These are phyloP conservation scores for Magnusiomyces clavatus DNA, from an alignment of 1,139 yeast genomes.

Conservation along the genomic window DNA sequence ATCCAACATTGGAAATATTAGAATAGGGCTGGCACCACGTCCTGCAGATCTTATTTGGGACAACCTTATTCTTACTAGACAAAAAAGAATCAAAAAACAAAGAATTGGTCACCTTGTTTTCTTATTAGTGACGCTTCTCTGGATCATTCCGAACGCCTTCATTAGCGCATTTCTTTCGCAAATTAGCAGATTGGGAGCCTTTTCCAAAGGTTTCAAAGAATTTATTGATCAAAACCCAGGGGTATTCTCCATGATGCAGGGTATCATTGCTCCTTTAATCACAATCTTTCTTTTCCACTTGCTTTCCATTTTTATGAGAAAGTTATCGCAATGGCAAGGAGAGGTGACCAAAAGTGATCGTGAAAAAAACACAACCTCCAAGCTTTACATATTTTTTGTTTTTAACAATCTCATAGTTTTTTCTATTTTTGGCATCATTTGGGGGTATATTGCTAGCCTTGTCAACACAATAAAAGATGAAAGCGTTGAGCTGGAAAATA, in stretches of 20 bases:
- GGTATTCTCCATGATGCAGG: slow-evolving; percentile 34
- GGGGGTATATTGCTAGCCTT: slow-evolving; percentile 32
- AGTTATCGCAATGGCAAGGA: slow-evolving; percentile 35
- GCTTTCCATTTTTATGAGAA: slow-evolving; percentile 33
- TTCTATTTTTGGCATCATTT: slow-evolving; percentile 34
- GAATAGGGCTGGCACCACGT: slow-evolving; percentile 28
- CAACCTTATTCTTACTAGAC: slow-evolving; percentile 27
- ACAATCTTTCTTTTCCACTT: slow-evolving; percentile 31
- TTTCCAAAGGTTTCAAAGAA: slow-evolving; percentile 31
- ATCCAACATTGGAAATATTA: slow-evolving; percentile 7
- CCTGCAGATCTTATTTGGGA: slow-evolving; percentile 36
- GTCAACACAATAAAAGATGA: slow-evolving; percentile 23
- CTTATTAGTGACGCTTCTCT: slow-evolving; percentile 26
- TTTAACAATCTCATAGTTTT: slow-evolving; percentile 34
- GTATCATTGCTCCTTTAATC: slow-evolving; percentile 34
- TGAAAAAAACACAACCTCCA: slow-evolving; percentile 34
- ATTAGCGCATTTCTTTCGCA: slow-evolving; percentile 36
- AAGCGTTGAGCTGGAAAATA: slow-evolving; percentile 22
- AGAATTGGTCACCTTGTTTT: slow-evolving; percentile 32
- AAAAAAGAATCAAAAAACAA: slow-evolving; percentile 29
- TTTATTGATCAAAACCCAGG: slow-evolving; percentile 27
- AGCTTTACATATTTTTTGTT: slow-evolving; percentile 34
- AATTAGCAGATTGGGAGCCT: slow-evolving; percentile 31
- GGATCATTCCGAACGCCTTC: slow-evolving; percentile 38
- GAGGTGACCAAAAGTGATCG: slow-evolving; percentile 32